These are phyloP conservation scores for Ophiostoma piceae DNA, from an alignment of 2,329 filamentous ascomycete genomes.

Conservation along the genomic window DNA sequence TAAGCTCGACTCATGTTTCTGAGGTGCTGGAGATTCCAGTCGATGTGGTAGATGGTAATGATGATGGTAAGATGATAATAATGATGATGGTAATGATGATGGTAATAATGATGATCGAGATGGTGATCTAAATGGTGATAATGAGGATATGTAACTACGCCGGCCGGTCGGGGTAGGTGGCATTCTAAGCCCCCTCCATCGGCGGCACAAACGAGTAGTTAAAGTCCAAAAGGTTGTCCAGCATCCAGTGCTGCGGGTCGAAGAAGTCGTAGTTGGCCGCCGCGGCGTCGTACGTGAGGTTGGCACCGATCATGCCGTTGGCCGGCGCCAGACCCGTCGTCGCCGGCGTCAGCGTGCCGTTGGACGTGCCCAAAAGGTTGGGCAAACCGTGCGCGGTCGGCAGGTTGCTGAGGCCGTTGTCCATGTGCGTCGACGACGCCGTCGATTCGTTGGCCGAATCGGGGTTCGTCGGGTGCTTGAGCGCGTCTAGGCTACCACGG, in stretches of 20 bases:
- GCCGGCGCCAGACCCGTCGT: conserved; percentile 42
- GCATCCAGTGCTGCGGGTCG: conserved; percentile 87
- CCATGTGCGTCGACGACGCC: conserved; percentile 60
- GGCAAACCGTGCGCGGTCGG: conserved; percentile 38
- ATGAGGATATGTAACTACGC: neutral
- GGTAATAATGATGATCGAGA: too few relatives aligned
- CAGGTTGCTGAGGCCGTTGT: conserved; percentile 50
- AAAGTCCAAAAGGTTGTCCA: conserved; percentile 79
- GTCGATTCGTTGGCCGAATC: conserved; percentile 72
- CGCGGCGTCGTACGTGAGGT: conserved; percentile 55
- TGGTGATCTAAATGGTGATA: neutral
- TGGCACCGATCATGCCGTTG: conserved; percentile 44
- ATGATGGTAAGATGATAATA: neutral
- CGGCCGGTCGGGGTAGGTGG: neutral
- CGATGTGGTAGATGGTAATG: neutral
- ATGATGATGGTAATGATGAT: neutral
- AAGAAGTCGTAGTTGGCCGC: conserved; percentile 68
- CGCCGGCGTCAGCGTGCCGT: conserved; percentile 50
- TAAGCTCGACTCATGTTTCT: neutral
- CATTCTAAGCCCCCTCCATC: conserved; percentile 45
- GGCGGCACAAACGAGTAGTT: conserved; percentile 57
- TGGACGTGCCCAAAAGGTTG: conserved; percentile 45
- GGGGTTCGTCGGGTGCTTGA: conserved; percentile 81
- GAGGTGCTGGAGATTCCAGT: neutral
- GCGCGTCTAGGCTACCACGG: conserved; percentile 65